Evolutionary conservation across 371 early-diverging fungal genomes (phyloP), one percentile per base, ranked within the genome.

Genomic region (Mucor mucedo): DNA sequence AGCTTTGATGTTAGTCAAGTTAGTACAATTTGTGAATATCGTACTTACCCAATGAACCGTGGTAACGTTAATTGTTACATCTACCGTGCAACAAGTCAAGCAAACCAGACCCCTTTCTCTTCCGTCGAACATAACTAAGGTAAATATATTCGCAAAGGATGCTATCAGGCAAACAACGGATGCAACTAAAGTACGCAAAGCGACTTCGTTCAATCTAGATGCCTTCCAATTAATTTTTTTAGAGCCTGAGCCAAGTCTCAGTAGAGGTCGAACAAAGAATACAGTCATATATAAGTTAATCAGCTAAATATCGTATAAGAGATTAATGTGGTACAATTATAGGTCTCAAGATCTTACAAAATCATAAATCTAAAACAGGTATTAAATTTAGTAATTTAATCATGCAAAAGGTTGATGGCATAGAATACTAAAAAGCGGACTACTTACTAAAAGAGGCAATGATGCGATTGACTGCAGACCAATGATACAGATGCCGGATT

Each of bases 21-120:
- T 28, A 4, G 42, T 42, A 50, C 4, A 40, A 60, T 14, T 28
- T 27, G 5, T n/a, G 7, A 0, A 5, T n/a, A 49, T 4, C 27
- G 32, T 35, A 38, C 11, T 39, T 68, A 83, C 84, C 85, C 85
- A 85, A 60, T 86, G 86, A 49, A 86, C 72, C 1, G 83, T 76
- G 21, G 81, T 67, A 4, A 82, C 81, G 55, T 84, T 86, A 55
- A 84, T 68, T 0, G 84, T 84, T 28, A 86, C 85, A 72, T 86
- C 85, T 27, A 84, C 59, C 3, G 80, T 83, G 56, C 87, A 86
- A 27, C 77, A 77, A 0, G 78, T 83, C 13, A 86, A 47, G 57
- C 87, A 86, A n/a, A 84, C 45, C 7, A 81, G 48, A 8, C 83
- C 85, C 16, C 87, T 75, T 59, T 84, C 77, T 10, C 73, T 62